Evolutionary conservation across 2,329 filamentous ascomycete species (phyloP), one percentile per base, ranked within the genome.

Genomic region (Fusarium sp.): DNA sequence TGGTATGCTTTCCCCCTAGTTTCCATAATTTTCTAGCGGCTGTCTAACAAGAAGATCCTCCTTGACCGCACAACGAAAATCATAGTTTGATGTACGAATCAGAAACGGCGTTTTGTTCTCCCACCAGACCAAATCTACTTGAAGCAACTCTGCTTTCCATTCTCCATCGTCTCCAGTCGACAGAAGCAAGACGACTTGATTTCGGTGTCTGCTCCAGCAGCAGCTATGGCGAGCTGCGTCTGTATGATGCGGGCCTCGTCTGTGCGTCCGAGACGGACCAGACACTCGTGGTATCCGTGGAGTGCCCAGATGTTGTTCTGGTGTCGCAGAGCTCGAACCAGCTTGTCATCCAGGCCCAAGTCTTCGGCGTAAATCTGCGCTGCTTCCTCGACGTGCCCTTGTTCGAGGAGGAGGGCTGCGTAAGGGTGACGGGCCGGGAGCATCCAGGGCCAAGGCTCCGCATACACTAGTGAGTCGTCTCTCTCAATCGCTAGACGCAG

Each of bases 361-460:
- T 58, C 54, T 16, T 58, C 54, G 2, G 54, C 54, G 16, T 58
- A 58, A 16, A 38, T 36, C 20, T 36, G 31, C 4, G 54, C 33
- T 6, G 54, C 54, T 36, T 58, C 54, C n/a, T 58, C 71, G 1
- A 88, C 84, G 25, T 83, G 84, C 0, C 88, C 90, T 77, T 92
- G 92, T 78, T 95, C 93, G 8, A 94, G 84, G 40, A 94, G 80
- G 4, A 95, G 84, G 0, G 92, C 93, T 1, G 91, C 92, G 66
- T 92, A 92, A 0, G 92, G 92, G 80, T 95, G 93, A 5, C 92
- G 85, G 0, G 90, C 88, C 0, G 93, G 92, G 78, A 93, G 91
- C 92, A 95, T 94, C 92, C 92, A 95, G 0, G 91, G 91, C 92
- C 92, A 94, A 0, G 93, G 93, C 80, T 95, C 93, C 59, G 92